phyloP scores from a whole-genome alignment of 331 rosid species.

The Quercus phellos region DNA sequence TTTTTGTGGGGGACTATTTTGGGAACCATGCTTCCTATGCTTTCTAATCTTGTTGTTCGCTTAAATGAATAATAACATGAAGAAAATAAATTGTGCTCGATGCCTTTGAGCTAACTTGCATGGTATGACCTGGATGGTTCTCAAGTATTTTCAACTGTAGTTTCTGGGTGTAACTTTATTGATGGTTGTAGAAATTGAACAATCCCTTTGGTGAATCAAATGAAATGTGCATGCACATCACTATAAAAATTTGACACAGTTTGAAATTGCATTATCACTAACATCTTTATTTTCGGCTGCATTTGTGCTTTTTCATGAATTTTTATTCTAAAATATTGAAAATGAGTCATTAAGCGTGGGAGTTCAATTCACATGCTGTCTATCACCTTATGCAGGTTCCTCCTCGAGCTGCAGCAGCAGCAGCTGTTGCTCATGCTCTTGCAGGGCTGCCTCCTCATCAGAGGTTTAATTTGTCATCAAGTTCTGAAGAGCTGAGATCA shows the following conservation, averaged over 20 bases:
- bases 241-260: neutral
- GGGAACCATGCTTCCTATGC: neutral
- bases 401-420: slow-evolving; percentile 95
- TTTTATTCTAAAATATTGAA: neutral
- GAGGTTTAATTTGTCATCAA: slow-evolving; percentile 72
- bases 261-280: neutral
- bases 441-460: slow-evolving; percentile 98
- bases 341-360: neutral
- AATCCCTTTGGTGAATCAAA: neutral
- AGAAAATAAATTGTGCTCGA: neutral
- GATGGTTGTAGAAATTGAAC: neutral
- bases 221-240: neutral
- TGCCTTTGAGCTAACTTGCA: neutral
- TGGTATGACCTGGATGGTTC: neutral
- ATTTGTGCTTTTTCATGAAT: neutral
- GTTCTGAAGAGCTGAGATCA: slow-evolving; percentile 85
- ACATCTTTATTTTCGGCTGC: neutral
- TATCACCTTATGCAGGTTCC: slow-evolving; percentile 70
- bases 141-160: neutral
- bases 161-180: neutral
- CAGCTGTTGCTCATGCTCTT: slow-evolving; percentile 95
- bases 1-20: neutral
- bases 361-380: slow-evolving; percentile 25
- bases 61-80: neutral
- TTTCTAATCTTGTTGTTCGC: neutral